Evolutionary conservation across 495 filamentous ascomycete species (phyloP), one percentile per base, ranked within the genome.

Genomic region (Aeminium ludgeri): DNA sequence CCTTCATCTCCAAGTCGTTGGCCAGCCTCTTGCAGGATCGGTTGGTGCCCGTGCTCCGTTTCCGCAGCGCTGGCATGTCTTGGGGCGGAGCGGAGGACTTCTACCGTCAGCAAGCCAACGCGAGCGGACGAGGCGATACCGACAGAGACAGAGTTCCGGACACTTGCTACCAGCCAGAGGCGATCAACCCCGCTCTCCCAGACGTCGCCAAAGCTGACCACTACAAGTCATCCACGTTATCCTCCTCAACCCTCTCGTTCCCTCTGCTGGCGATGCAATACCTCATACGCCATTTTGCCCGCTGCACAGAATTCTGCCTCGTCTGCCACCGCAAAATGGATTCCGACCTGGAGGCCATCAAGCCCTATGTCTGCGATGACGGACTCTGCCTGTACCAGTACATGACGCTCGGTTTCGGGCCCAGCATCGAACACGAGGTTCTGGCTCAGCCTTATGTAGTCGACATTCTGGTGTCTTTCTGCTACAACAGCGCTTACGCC

Each of bases 371-470:
- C 15, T 96, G 87, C 65, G 74, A 71, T 20, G 72, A 74, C 15
- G 70, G 68, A 2, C 65, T 96, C 6, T 96, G 87, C 53, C 62
- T 93, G 1, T 89, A 84, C 48, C 87, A 96, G 52, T 94, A 91
- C 61, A 81, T 94, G 73, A 68, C 69, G n/a, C 65, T 89, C 19
- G 85, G 83, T 0, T 76, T 93, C 55, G 86, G 86, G 0, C 78
- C 83, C 1, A 82, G 73, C 51, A 71, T 93, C 41, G 86, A 94
- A 53, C 71, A 83, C 53, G 85, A 93, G 52, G 81, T 96, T 23
- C 45, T 78, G 20, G 69, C 74, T 12, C 79, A 89, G 47, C 84
- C 86, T 7, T 69, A 76, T 30, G 86, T 93, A 1, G 80, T 93
- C 13, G 87, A 96, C 52, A 60, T 96, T 3, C 65, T 96, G 0